phyloP scores from a whole-genome alignment of 2,329 filamentous ascomycete species.

The Phoma sp. region DNA sequence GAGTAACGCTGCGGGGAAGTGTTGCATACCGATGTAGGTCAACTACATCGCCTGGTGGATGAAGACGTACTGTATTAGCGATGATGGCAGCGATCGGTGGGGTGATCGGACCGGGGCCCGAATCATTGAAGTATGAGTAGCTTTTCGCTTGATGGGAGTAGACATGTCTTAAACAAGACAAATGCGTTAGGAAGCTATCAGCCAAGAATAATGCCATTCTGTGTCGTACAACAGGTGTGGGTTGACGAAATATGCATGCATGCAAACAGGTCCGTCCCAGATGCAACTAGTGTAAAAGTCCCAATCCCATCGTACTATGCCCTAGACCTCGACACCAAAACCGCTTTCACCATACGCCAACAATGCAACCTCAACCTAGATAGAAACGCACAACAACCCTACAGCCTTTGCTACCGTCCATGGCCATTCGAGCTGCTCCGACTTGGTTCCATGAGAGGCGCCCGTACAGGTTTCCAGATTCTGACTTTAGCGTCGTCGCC shows the following conservation, averaged over 20 bases:
- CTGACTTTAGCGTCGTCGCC: constrained; percentile 86
- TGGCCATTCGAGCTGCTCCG: constrained; percentile 29
- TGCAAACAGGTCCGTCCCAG: constrained; percentile 8
- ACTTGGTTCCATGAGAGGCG: constrained; percentile 17
- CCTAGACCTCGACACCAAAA: not conserved
- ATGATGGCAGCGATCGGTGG: not conserved
- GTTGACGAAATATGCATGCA: constrained; percentile 8
- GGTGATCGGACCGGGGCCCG: not conserved
- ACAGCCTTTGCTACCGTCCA: constrained; percentile 17
- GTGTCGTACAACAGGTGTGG: constrained; percentile 5
- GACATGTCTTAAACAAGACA: too few species aligned
- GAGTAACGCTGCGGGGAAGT: constrained; percentile 23
- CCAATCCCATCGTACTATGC: not conserved
- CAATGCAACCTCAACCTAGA: constrained; percentile 7
- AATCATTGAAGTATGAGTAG: not conserved
- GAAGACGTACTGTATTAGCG: not conserved
- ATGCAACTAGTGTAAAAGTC: constrained; percentile 7
- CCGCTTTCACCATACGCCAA: constrained; percentile 6
- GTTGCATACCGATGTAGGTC: not conserved
- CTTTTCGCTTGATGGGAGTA: not conserved
- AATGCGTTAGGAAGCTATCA: not conserved
- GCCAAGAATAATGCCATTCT: not conserved
- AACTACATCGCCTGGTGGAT: not conserved
- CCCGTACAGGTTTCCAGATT: constrained; percentile 65
- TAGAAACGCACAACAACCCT: not conserved